Evolutionary conservation across 75 land plant genomes (phyloP).

Genomic region (Isoetes taiwanensis): DNA sequence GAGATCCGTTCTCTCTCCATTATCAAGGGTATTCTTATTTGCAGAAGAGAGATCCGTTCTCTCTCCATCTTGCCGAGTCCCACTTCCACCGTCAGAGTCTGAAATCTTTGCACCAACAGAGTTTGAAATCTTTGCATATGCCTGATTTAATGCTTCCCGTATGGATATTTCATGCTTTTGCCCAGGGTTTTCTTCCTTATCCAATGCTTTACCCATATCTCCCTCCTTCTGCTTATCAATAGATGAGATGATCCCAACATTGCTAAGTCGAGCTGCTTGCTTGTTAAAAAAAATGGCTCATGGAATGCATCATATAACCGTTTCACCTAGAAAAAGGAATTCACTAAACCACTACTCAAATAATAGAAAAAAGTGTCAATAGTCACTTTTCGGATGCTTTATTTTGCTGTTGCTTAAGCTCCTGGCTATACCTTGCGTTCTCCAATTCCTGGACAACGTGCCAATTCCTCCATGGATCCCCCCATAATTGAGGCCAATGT

Average conservation of each 20-base stretch:
- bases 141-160: slow-evolving; percentile 50
- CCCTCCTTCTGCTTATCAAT: neutral
- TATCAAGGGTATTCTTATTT: too few relatives aligned
- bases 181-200: slow-evolving; percentile 1
- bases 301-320: slow-evolving; percentile 89
- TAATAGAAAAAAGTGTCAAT: neutral
- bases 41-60: too few relatives aligned
- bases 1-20: too few relatives aligned
- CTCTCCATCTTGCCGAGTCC: too few relatives aligned
- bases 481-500: slow-evolving; percentile 73
- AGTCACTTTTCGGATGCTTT: neutral
- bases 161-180: slow-evolving; percentile 34
- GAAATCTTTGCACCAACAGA: slow-evolving; percentile 16
- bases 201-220: neutral
- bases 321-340: slow-evolving; percentile 43
- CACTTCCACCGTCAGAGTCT: too few relatives aligned
- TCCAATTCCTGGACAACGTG: slow-evolving; percentile 97
- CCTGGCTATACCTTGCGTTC: slow-evolving; percentile 71
- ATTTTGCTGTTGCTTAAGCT: too few relatives aligned
- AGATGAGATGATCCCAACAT: slow-evolving; percentile 16
- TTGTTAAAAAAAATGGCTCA: slow-evolving; percentile 77
- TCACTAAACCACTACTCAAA: neutral
- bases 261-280: slow-evolving; percentile 26
- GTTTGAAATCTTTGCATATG: slow-evolving; percentile 44
- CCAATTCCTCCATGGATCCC: slow-evolving; percentile 96